phyloP scores from a whole-genome alignment of 2,329 filamentous ascomycete species.

The Verticillium dahliae region DNA sequence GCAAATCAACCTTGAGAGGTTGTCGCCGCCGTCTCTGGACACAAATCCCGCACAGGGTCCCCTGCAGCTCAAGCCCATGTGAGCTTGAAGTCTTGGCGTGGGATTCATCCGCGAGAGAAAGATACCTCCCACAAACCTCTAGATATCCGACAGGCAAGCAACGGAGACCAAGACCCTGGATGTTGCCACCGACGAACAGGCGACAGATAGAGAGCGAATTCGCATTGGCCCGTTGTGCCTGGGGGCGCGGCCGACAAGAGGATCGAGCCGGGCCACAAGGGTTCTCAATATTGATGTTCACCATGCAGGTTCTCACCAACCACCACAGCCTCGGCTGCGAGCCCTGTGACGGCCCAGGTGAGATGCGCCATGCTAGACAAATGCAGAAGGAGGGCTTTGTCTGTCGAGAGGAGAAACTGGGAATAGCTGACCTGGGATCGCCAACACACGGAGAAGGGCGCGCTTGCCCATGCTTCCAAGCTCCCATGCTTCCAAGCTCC shows the following conservation, averaged over 20 bases:
- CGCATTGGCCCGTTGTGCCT: background rate
- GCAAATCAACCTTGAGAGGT: background rate
- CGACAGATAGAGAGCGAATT: background rate
- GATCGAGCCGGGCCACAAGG: background rate
- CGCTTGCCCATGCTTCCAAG: background rate
- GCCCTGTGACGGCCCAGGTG: background rate
- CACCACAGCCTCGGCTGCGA: background rate
- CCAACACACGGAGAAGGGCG: background rate
- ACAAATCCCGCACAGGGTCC: background rate
- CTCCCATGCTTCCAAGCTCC: background rate
- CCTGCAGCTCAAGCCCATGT: background rate
- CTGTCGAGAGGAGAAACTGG: background rate
- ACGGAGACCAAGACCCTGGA: background rate
- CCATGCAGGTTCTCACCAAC: background rate
- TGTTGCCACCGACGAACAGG: background rate
- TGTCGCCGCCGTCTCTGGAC: background rate
- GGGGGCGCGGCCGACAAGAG: background rate
- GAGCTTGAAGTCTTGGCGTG: background rate
- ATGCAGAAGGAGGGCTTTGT: background rate
- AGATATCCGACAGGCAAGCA: background rate
- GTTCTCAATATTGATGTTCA: conserved; percentile 1
- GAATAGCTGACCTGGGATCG: background rate
- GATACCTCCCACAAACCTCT: background rate
- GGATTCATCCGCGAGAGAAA: background rate
- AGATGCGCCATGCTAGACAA: background rate